Base-by-base conservation (phyloP, 371 early-diverging fungal genomes). In the Mortierella sp. region DNA sequence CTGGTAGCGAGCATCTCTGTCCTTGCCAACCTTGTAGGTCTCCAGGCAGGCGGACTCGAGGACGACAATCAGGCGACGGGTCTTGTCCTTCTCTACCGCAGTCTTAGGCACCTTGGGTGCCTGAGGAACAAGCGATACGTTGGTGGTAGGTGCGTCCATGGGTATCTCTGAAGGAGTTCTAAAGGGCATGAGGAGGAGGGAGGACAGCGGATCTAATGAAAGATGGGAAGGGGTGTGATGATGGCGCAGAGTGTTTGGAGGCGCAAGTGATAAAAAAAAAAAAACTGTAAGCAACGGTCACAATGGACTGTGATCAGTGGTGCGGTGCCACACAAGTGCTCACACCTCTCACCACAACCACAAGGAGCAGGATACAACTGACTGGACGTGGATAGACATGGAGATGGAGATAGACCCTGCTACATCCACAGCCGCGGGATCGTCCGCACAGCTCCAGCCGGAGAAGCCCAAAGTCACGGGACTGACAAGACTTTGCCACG, bases 11-110 rank as follows among this genome's bases (percentile, higher is more conserved):
- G 94, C 94, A 65, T 95, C 93, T 59, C 94, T 94, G 67, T 90
- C 88, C 71, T 95, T 97, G 41, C 94, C 93, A 43, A 96, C 88
- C 83, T 95, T 96, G 71, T 94, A 93, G n/a, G 95, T 96, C 80
- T 97, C 97, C 29, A 98, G 84, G 47, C 92, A 90, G 5, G 97
- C 97, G 22, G 89, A 85, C 79, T 95, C 94, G 34, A 97, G 85
- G 34, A 98, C 91, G 25, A 97, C 98, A 68, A 97, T 97, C 53
- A 97, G 82, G n/a, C 98, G 89, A 49, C 89, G 90, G 21, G 91
- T 84, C 49, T 88, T 85, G 67, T 90, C 93, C 65, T 90, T 91
- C 59, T 94, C 92, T 7, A 81, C 81, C 9, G 79, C 59, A 3
- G 94, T 90, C 76, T 90, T 92, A 39, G 94, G 94, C 27, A 94